Evolutionary conservation across 139 green algal species (phyloP).

Genomic region (Medakamo hakoo): DNA sequence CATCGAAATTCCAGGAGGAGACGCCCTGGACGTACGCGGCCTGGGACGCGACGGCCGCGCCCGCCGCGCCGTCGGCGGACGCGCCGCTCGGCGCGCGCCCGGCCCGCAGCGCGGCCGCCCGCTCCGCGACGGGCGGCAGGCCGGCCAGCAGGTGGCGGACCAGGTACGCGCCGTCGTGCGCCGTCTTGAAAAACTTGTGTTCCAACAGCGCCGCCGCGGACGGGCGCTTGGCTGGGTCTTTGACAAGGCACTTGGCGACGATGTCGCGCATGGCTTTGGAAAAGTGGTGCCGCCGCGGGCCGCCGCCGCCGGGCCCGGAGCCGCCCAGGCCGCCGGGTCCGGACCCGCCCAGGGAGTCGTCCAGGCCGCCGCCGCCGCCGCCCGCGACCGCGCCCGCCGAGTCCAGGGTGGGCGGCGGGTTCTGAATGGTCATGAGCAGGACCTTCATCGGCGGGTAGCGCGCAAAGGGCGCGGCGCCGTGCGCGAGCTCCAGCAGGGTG

Average conservation of each 20-base stretch:
- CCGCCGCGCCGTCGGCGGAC: conserved; percentile 9
- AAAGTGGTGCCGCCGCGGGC: background rate
- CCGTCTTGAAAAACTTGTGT: conserved; percentile 95
- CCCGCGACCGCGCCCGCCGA: background rate
- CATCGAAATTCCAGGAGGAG: conserved; percentile 84
- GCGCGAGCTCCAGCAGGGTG: conserved; percentile 91
- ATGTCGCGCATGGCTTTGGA: conserved; percentile 74
- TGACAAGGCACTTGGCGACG: conserved; percentile 88
- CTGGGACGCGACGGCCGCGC: conserved; percentile 13
- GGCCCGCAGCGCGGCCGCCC: conserved; percentile 59
- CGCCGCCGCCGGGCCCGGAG: background rate
- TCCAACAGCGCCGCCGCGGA: conserved; percentile 77
- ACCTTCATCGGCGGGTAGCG: conserved; percentile 97
- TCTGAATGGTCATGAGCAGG: conserved; percentile 89
- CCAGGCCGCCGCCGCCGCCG: background rate
- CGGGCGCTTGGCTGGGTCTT: conserved; percentile 76
- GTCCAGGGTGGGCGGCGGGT: conserved; percentile 82
- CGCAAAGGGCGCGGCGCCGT: conserved; percentile 97
- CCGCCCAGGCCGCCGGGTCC: conserved; percentile 5
- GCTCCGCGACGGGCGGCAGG: conserved; percentile 64
- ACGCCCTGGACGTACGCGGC: conserved; percentile 71
- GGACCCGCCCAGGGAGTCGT: background rate
- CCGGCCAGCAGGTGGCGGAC: conserved; percentile 54
- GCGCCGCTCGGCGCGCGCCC: conserved; percentile 38
- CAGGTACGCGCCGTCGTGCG: conserved; percentile 61